Base-by-base conservation (phyloP, 169 alveolate species). In the Perkinsus olseni region DNA sequence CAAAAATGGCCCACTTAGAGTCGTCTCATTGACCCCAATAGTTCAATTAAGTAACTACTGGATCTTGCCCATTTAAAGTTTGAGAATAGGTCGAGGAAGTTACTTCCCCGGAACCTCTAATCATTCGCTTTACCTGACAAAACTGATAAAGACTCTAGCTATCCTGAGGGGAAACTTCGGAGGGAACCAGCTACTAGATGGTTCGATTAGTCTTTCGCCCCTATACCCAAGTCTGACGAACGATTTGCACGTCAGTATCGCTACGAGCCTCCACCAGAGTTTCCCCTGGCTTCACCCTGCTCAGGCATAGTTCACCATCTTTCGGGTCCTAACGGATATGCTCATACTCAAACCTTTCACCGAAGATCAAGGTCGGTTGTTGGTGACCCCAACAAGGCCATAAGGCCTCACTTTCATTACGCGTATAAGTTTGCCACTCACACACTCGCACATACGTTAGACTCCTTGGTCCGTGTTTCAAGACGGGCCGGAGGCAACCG, bases 391-490 rank as follows among this genome's bases (percentile, higher is more conserved):
- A n/a, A n/a, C n/a, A n/a, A n/a, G n/a, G n/a, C n/a, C n/a, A n/a
- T n/a, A n/a, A n/a, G n/a, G n/a, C n/a, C 93, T 62, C 90, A 92
- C 93, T 38, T 92, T 38, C 93, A 91, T 93, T 45, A 62, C 94
- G 93, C 82, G 82, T 48, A 93, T 91, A 90, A 94, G 94, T 50
- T 38, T 74, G 24, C 92, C 94, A 93, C 92, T 91, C 94, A 92
- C 92, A 92, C 40, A 96, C 96, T 96, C 95, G 98, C 97, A 93
- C 95, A 96, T 95, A 94, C 96, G 98, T 95, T 97, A 97, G 98
- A 97, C 98, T 98, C 99, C 98, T 98, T 98, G 99, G 98, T 97
- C 98, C 98, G 98, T 97, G 98, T 97, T 97, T 98, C 98, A 97
- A 97, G 98, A 97, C 98, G 98, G 97, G 98, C 96, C 98, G 94